Evolutionary conservation across 2,329 filamentous ascomycete species (phyloP).

Genomic region (Fusarium cyanostomum): DNA sequence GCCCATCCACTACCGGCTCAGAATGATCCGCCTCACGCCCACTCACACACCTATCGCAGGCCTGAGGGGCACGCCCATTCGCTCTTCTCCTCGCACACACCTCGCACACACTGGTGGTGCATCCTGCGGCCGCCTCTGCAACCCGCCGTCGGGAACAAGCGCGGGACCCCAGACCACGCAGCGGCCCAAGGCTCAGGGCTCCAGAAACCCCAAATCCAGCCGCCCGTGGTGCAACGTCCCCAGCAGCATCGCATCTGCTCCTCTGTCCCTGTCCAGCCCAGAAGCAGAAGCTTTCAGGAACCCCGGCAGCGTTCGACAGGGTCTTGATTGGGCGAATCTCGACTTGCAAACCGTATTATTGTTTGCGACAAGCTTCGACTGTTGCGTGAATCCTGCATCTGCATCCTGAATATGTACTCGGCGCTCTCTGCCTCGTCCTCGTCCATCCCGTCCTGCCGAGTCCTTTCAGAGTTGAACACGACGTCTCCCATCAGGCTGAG

Average conservation of each 20-base stretch:
- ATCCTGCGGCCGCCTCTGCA: conserved; percentile 53
- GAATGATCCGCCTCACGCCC: neutral
- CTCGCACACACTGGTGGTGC: conserved; percentile 44
- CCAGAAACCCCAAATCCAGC: conserved; percentile 28
- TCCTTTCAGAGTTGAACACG: conserved; percentile 10
- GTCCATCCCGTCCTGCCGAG: neutral
- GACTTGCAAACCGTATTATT: neutral
- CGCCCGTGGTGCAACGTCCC: conserved; percentile 29
- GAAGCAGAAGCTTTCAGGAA: conserved; percentile 4
- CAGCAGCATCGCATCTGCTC: conserved; percentile 23
- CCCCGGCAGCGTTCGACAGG: conserved; percentile 18
- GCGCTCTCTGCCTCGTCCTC: neutral
- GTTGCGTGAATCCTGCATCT: neutral
- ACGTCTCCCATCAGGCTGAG: conserved; percentile 21
- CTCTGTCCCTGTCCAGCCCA: conserved; percentile 19
- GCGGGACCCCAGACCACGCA: conserved; percentile 47
- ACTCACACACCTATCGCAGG: neutral
- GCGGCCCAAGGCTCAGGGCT: conserved; percentile 35
- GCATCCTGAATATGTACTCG: no score
- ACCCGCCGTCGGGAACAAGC: conserved; percentile 50
- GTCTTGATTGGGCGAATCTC: conserved; percentile 19
- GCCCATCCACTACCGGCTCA: conserved; percentile 2
- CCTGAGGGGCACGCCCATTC: conserved; percentile 1
- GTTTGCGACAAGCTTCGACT: neutral
- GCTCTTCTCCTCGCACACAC: conserved; percentile 19